These are phyloP conservation scores for Phlebopus sp. DNA, from an alignment of 1,284 basidiomycete species.

Conservation along the genomic window DNA sequence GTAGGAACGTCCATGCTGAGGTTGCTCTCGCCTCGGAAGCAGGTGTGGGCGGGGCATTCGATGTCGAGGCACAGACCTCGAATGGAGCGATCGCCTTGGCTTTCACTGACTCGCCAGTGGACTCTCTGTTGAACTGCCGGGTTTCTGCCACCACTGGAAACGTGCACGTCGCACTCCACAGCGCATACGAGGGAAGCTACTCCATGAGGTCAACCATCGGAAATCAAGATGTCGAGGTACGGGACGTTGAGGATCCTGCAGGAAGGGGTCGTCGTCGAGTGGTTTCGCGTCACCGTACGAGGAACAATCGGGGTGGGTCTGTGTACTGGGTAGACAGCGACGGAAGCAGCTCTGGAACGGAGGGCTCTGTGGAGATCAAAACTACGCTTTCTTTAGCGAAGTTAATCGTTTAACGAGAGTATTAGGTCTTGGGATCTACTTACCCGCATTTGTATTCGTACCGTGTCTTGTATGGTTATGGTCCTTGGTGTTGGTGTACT, in stretches of 20 bases:
- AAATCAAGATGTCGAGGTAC: conserved; percentile 18
- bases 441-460: too few relatives aligned
- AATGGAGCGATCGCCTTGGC: conserved; percentile 33
- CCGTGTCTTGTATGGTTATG: not conserved
- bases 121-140: conserved; percentile 35
- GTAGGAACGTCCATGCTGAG: conserved; percentile 31
- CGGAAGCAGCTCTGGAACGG: conserved; percentile 14
- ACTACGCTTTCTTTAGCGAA: conserved; percentile 14
- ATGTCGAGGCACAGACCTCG: conserved; percentile 31
- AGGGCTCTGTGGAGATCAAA: conserved; percentile 21
- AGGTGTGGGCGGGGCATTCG: conserved; percentile 32
- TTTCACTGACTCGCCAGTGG: conserved; percentile 37
- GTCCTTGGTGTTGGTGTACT: not conserved
- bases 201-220: conserved; percentile 28
- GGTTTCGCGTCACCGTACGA: conserved; percentile 9
- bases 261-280: conserved; percentile 36
- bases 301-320: conserved; percentile 15
- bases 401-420: conserved; percentile 22
- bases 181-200: conserved; percentile 46
- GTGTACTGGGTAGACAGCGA: conserved; percentile 24
- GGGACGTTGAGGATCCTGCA: conserved; percentile 37
- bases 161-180: conserved; percentile 33
- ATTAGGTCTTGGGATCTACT: too few relatives aligned
- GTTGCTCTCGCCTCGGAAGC: conserved; percentile 29
- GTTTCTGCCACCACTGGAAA: conserved; percentile 34